Evolutionary conservation across 2,329 filamentous ascomycete species (phyloP).

Genomic region (Exophiala bonariae): DNA sequence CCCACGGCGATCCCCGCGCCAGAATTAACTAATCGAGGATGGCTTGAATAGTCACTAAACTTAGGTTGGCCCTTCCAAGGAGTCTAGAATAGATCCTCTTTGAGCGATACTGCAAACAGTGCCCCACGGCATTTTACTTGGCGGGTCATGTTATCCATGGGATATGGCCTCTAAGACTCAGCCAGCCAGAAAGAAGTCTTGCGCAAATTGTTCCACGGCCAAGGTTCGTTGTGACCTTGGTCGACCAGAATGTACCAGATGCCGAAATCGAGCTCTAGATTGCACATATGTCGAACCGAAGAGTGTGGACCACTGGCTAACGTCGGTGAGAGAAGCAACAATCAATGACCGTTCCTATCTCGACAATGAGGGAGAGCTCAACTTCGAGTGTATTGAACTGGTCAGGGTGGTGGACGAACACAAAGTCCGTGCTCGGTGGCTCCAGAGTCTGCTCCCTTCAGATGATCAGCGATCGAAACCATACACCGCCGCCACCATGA

Average conservation of each 20-base stretch:
- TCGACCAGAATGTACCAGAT: conserved; percentile 13
- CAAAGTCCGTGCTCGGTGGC: conserved; percentile 51
- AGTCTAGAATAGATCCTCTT: no score
- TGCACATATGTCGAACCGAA: conserved; percentile 7
- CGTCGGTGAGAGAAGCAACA: no score
- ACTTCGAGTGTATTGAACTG: conserved; percentile 29
- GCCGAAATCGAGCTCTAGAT: conserved; percentile 2
- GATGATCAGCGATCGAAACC: conserved; percentile 45
- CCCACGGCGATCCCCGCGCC: no score
- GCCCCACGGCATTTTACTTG: no score
- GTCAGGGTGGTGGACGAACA: conserved; percentile 49
- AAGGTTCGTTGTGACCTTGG: conserved; percentile 16
- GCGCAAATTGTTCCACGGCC: conserved; percentile 13
- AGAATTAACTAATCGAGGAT: no score
- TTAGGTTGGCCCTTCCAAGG: no score
- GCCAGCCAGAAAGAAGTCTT: conserved; percentile 11
- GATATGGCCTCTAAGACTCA: conserved; percentile 7
- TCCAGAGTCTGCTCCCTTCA: conserved; percentile 48
- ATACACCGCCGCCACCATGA: conserved; percentile 39
- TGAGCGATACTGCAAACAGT: background rate
- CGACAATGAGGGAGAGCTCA: conserved; percentile 1
- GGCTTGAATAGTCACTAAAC: no score
- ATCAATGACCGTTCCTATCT: no score
- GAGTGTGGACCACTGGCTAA: background rate
- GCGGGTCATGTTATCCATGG: no score